Percentiles rank a stretch among this genome's conserved stretches.
These are phyloP conservation scores for Aspergillus carlsbadensis DNA, from an alignment of 495 filamentous ascomycete species.

Conservation along the genomic window DNA sequence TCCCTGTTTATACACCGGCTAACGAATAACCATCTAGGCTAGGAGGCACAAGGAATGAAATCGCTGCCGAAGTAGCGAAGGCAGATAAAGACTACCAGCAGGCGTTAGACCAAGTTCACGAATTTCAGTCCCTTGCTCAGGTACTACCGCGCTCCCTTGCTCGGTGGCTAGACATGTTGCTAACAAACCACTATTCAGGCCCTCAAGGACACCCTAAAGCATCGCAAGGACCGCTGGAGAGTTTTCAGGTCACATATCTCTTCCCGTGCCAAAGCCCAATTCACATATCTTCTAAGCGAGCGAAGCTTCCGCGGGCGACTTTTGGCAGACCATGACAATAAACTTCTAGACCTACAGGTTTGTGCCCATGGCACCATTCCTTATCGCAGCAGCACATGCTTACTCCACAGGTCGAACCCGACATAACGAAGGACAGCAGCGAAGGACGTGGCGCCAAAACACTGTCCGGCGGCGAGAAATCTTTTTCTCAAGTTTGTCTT, in stretches of 20 bases:
- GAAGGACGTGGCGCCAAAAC: slow-evolving; percentile 82
- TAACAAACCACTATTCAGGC: slow-evolving; percentile 27
- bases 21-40: slow-evolving; percentile 40
- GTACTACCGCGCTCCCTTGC: slow-evolving; percentile 27
- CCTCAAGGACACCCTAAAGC: slow-evolving; percentile 63
- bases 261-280: slow-evolving; percentile 77
- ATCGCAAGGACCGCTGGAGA: slow-evolving; percentile 74
- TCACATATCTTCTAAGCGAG: slow-evolving; percentile 83
- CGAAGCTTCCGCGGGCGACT: slow-evolving; percentile 83
- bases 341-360: slow-evolving; percentile 75
- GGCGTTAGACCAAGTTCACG: slow-evolving; percentile 46
- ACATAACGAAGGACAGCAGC: slow-evolving; percentile 66
- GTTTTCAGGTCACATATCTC: slow-evolving; percentile 82
- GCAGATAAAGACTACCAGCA: slow-evolving; percentile 41
- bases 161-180: neutral
- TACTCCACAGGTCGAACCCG: slow-evolving; percentile 64
- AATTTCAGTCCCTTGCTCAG: slow-evolving; percentile 53
- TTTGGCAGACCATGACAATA: slow-evolving; percentile 69
- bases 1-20: neutral
- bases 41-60: slow-evolving; percentile 67
- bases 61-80: slow-evolving; percentile 50
- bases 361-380: slow-evolving; percentile 1
- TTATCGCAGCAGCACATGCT: neutral
- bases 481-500: slow-evolving; percentile 93
- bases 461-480: slow-evolving; percentile 93